phyloP scores from a whole-genome alignment of 202 grass and related monocot species.

The Musa balbisiana region DNA sequence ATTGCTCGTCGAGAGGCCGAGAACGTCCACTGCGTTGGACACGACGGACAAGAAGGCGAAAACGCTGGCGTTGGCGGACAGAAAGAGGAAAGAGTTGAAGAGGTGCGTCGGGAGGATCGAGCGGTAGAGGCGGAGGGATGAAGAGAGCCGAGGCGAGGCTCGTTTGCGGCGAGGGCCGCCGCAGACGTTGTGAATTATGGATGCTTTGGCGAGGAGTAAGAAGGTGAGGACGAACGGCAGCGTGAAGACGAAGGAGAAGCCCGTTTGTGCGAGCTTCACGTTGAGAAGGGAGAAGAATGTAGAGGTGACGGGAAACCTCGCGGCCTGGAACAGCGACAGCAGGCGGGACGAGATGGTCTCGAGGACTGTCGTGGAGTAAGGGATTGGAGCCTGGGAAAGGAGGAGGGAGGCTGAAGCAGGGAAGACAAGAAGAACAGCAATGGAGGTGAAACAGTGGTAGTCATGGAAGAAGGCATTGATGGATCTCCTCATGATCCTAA shows the following conservation, averaged over 20 bases:
- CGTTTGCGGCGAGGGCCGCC: not conserved
- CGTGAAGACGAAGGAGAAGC: conserved; percentile 47
- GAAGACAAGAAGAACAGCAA: conserved; percentile 50
- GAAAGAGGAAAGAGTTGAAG: conserved; percentile 43
- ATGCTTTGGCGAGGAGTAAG: conserved; percentile 65
- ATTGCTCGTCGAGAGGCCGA: conserved; percentile 30
- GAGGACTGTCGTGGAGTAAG: conserved; percentile 21
- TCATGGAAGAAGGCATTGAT: conserved; percentile 50
- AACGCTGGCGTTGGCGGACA: conserved; percentile 55
- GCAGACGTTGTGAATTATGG: conserved; percentile 44
- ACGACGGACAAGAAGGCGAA: conserved; percentile 60
- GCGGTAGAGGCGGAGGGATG: conserved; percentile 35
- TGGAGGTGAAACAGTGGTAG: conserved; percentile 72
- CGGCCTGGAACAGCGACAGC: conserved; percentile 48
- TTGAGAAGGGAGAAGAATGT: conserved; percentile 53
- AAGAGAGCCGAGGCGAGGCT: conserved; percentile 22
- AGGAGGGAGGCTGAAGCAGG: conserved; percentile 59
- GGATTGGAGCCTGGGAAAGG: conserved; percentile 31
- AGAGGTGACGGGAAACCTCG: conserved; percentile 49
- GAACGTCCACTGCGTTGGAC: conserved; percentile 43
- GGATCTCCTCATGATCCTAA: conserved; percentile 40
- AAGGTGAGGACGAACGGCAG: conserved; percentile 59
- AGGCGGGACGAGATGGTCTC: conserved; percentile 30
- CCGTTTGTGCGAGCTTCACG: conserved; percentile 63
- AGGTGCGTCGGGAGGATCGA: conserved; percentile 46